phyloP scores from a whole-genome alignment of 2,329 filamentous ascomycete genomes.

The Dothistroma pini region DNA sequence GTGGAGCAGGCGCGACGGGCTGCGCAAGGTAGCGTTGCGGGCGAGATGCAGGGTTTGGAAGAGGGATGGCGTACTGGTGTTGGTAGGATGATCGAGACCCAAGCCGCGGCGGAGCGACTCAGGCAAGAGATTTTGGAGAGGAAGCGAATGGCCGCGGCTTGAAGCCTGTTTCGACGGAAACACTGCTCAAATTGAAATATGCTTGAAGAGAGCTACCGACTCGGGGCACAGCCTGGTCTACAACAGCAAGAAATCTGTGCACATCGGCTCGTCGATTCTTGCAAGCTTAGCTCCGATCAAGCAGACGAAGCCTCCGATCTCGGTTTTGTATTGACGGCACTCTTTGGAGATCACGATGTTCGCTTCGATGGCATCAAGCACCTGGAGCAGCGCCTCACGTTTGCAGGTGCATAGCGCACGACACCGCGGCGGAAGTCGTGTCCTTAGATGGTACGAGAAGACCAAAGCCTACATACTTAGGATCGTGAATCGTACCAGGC shows the following conservation, averaged over 20 bases:
- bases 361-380: not conserved
- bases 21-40: slow-evolving; percentile 66
- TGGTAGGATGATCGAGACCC: slow-evolving; percentile 76
- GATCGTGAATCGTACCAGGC: not conserved
- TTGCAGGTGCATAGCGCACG: not conserved
- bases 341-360: not conserved
- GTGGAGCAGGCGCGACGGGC: slow-evolving; percentile 67
- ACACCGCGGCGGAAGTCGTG: not conserved
- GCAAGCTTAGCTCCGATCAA: not conserved
- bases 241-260: not conserved
- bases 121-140: slow-evolving; percentile 63
- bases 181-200: not conserved
- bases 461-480: not conserved
- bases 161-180: slow-evolving; percentile 2
- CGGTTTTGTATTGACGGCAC: not conserved
- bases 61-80: slow-evolving; percentile 77
- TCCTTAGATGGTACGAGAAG: not conserved
- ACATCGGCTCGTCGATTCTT: not conserved
- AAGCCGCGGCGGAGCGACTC: slow-evolving; percentile 75
- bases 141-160: slow-evolving; percentile 46
- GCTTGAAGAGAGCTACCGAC: not conserved
- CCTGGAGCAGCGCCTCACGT: not conserved
- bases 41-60: slow-evolving; percentile 70
- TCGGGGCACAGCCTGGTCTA: slow-evolving; percentile 12
- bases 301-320: not conserved